Evolutionary conservation across 805 yeast genomes (phyloP), one percentile per base, ranked within the genome.

Genomic region (Wickerhamomyces canadensis): DNA sequence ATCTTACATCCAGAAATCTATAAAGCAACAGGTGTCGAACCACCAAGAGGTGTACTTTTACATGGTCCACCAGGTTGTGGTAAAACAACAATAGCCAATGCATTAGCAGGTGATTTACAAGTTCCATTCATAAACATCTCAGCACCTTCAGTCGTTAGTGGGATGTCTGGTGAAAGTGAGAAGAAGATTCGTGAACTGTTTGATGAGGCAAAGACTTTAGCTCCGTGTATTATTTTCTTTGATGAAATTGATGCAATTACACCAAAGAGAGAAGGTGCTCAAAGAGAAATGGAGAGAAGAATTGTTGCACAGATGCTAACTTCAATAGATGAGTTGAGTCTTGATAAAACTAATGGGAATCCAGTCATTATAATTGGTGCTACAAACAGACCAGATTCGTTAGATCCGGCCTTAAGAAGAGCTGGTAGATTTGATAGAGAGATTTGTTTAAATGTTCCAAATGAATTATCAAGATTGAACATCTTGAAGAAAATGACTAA

Each of bases 11-110:
- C 98, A 0, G 98, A 93, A 58, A 84, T 93, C 2, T 93, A 86
- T 55, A 47, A 67, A 18, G 71, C 89, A 7, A 82, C 95, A 0
- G 98, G 98, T 19, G 89, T 89, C 12, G 95, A 87, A 48, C 97
- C 97, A 14, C 95, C 98, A 15, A 70, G 96, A 19, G 98, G 98
- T 30, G 84, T 93, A 1, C 59, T 93, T 22, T 62, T 93, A n/a
- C 95, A 89, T 59, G 98, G 98, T 0, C 98, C 98, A 0, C 98
- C 98, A 2, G 98, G 98, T 13, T 93, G 98, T 67, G 98, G 98
- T 58, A 93, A 93, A 54, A 93, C 98, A 0, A 82, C 96, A 30
- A 80, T 93, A 37, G 98, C 98, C 4, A 88, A 88, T 59, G 96
- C 98, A 0, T 65, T 93, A 17, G 98, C 98, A 1, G 96, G 96